Base-by-base conservation (phyloP, 176 grass and related monocot species). In the Aegilops longissima region DNA sequence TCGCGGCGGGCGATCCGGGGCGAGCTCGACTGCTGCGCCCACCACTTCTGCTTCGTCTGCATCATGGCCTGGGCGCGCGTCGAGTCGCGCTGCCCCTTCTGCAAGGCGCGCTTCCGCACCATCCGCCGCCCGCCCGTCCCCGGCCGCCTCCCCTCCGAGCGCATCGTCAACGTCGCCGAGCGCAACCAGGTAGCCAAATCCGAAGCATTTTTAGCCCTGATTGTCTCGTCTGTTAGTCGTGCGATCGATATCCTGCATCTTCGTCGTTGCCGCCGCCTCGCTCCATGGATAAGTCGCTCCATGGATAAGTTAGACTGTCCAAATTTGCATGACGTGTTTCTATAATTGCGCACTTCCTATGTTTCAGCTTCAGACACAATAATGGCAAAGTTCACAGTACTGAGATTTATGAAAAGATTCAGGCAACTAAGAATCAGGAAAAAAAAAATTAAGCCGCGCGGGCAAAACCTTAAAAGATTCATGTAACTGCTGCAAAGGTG, bases 31-130 rank as follows among this genome's bases (percentile, higher is more conserved):
- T 82, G 92, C 86, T 98, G 93, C 76, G 75, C 75, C 17, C 96
- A 98, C 86, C 84, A 73, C 80, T 98, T 98, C 80, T 98, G 96
- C 86, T 98, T 95, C 86, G 84, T 98, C 73, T 98, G 92, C 88
- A 92, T 98, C 77, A 92, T 95, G 96, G 96, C 93, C 69, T 95
- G 96, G 96, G 92, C 79, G 18, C 94, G 94, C 84, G 83, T 98
- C 70, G 93, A 98, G 81, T 90, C 96, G 12, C 90, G 93, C 49
- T 98, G 96, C 86, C 93, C 96, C 66, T 90, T 90, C 39, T 98
- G 93, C 84, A 98, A 94, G 80, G 86, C 78, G 62, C 90, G 92
- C 20, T 98, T 98, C 67, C 81, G 25, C 47, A 78, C 83, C 38
- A 93, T 98, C 86, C 88, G 86, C 62, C 92, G 93, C 21, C 88